Evolutionary conservation across 805 yeast genomes (phyloP), one percentile per base, ranked within the genome.

Genomic region (Cyberlindnera veronae): DNA sequence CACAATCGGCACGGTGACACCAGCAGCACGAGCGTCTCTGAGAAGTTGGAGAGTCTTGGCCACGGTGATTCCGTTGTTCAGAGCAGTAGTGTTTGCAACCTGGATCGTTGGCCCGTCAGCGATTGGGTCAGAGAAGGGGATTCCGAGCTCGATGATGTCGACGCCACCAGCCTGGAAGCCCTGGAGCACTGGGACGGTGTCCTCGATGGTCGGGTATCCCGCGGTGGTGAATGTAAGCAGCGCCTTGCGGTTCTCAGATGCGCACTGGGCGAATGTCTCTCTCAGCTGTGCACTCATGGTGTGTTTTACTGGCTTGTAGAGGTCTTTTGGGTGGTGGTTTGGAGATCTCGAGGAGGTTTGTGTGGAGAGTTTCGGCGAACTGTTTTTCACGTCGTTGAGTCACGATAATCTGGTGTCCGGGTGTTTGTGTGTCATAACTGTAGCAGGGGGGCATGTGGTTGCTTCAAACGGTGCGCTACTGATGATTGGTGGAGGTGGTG

Each of bases 81-180:
- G 72, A 15, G 99, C 93, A n/a, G 67, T 69, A 16, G 76, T 77
- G 67, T 90, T 90, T 28, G 98, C 88, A 24, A 70, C 79, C 68
- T 93, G 99, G 56, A 93, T 93, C 14, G 95, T 87, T 29, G 98
- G 95, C 34, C 99, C 99, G 63, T 93, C 99, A 24, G 98, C 99
- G 61, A 93, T 89, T 28, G 99, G 99, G 62, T 93, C 99, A 17
- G 96, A 83, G 63, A 93, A 93, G 34, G 99, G 99, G 61, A 93
- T 68, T 47, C 99, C 99, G 34, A 93, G 68, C 67, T 93, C 99
- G 52, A 93, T 87, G 46, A 93, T 76, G 59, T 93, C 98, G 28
- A 85, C 95, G 42, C 99, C 99, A 50, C 96, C 97, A 21, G 77
- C 85, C 68, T 93, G 98, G 68, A 93, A 77, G 17, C 93, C 91